Evolutionary conservation across 2,329 filamentous ascomycete species (phyloP).

Genomic region (Penicillium expansum): DNA sequence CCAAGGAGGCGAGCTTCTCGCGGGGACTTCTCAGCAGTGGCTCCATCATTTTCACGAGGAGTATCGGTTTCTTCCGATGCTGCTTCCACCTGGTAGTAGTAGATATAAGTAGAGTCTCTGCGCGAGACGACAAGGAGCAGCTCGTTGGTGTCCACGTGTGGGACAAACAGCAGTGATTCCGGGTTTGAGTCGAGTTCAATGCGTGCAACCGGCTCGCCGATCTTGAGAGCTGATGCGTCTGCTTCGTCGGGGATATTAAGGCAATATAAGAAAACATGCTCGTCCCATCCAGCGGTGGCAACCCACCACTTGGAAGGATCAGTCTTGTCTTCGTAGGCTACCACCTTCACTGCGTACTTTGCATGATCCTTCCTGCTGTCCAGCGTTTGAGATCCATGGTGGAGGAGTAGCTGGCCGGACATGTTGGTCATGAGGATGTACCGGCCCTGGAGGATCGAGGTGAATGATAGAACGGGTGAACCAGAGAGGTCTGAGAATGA

Average conservation of each 20-base stretch:
- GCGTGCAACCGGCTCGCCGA: slow-evolving; percentile 28
- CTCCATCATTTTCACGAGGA: background rate
- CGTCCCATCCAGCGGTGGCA: slow-evolving; percentile 62
- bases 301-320: slow-evolving; percentile 37
- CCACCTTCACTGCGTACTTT: slow-evolving; percentile 58
- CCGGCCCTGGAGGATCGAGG: slow-evolving; percentile 40
- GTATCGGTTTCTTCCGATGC: background rate
- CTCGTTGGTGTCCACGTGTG: slow-evolving; percentile 47
- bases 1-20: slow-evolving; percentile 47
- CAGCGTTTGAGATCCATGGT: slow-evolving; percentile 44
- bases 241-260: slow-evolving; percentile 13
- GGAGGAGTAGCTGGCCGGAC: slow-evolving; percentile 57
- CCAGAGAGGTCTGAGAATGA: slow-evolving; percentile 32
- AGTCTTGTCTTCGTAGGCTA: slow-evolving; percentile 36
- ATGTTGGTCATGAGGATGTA: slow-evolving; percentile 56
- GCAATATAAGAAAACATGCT: slow-evolving; percentile 54
- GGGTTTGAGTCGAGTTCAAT: slow-evolving; percentile 51
- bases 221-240: slow-evolving; percentile 10
- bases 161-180: slow-evolving; percentile 55
- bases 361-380: slow-evolving; percentile 55
- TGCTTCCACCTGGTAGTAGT: slow-evolving; percentile 49
- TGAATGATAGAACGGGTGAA: slow-evolving; percentile 54
- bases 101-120: slow-evolving; percentile 58
- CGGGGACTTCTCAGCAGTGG: background rate
- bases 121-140: slow-evolving; percentile 55